Percentiles rank a stretch among this genome's conserved stretches.
These are phyloP conservation scores for Cyclotella choctawhatcheeana DNA, from an alignment of 108 stramenopile species.

Conservation along the genomic window DNA sequence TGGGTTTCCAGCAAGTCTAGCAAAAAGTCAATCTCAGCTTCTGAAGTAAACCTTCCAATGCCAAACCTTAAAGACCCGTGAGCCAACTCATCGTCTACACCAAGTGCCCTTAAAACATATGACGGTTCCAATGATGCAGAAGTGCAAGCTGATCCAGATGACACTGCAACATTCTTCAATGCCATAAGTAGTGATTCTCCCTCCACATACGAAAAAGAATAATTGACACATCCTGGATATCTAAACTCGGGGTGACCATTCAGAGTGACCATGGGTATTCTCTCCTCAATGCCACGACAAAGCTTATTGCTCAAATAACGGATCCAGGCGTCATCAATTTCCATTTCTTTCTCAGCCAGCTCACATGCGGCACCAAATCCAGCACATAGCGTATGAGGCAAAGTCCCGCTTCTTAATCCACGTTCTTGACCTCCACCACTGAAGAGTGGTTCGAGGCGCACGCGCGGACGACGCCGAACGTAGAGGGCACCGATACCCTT, in stretches of 20 bases:
- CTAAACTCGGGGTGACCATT: conserved; percentile 92
- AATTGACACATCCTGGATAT: conserved; percentile 97
- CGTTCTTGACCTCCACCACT: conserved; percentile 99
- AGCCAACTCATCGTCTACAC: conserved; percentile 98
- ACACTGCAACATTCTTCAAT: conserved; percentile 98
- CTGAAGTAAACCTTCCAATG: conserved; percentile 96
- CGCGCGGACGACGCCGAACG: conserved; percentile 94
- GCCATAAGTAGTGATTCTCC: conserved; percentile 97
- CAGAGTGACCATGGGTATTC: conserved; percentile 87
- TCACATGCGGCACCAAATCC: conserved; percentile 95
- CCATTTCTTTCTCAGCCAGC: conserved; percentile 89
- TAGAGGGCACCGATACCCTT: conserved; percentile 98
- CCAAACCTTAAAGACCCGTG: conserved; percentile 98
- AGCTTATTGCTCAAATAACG: conserved; percentile 75
- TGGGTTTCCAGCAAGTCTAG: conserved; percentile 92
- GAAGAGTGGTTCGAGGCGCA: conserved; percentile 96
- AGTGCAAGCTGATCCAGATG: conserved; percentile 97
- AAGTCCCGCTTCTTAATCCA: conserved; percentile 90
- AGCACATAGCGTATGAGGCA: conserved; percentile 90
- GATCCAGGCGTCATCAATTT: conserved; percentile 83
- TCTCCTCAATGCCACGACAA: conserved; percentile 81
- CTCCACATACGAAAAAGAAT: conserved; percentile 99
- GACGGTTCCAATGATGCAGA: conserved; percentile 97
- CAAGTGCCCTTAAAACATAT: conserved; percentile 98
- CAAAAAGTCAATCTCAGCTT: conserved; percentile 96